Conservation (phyloP, 192 early-diverging fungal species). For the Pilaira anomala region DNA sequence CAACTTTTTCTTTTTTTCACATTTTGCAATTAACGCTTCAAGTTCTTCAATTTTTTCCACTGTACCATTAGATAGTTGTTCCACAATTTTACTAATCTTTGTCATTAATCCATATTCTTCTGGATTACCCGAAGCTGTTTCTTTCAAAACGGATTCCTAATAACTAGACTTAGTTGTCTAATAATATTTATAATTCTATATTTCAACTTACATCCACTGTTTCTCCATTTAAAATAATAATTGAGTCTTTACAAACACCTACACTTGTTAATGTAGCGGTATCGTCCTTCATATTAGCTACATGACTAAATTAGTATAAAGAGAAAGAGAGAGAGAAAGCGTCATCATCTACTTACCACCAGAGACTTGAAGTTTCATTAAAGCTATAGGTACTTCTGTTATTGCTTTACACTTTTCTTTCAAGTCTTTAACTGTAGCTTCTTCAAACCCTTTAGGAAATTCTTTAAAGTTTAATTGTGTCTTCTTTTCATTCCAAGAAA, state of each 20-base stretch:
- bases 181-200: not conserved
- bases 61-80: constrained; percentile 21
- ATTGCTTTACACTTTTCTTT: constrained; percentile 69
- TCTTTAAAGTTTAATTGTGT: constrained; percentile 31
- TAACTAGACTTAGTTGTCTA: not conserved
- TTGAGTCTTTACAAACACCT: constrained; percentile 68
- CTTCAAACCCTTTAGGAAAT: constrained; percentile 30
- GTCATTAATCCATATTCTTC: constrained; percentile 52
- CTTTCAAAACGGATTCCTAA: constrained; percentile 21
- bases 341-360: constrained; percentile 54
- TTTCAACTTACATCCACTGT: constrained; percentile 46
- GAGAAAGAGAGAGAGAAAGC: not conserved
- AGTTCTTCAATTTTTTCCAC: constrained; percentile 3
- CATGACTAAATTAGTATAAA: not conserved
- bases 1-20: constrained; percentile 31
- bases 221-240: constrained; percentile 72
- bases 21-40: constrained; percentile 33
- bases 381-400: constrained; percentile 73
- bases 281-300: constrained; percentile 76
- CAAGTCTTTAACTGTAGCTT: constrained; percentile 68
- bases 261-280: constrained; percentile 59
- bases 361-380: constrained; percentile 68
- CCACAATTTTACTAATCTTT: constrained; percentile 42
- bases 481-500: constrained; percentile 21
- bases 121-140: constrained; percentile 44